Conservation (phyloP, 495 filamentous ascomycete species). For the Aspergillus nanangensis region DNA sequence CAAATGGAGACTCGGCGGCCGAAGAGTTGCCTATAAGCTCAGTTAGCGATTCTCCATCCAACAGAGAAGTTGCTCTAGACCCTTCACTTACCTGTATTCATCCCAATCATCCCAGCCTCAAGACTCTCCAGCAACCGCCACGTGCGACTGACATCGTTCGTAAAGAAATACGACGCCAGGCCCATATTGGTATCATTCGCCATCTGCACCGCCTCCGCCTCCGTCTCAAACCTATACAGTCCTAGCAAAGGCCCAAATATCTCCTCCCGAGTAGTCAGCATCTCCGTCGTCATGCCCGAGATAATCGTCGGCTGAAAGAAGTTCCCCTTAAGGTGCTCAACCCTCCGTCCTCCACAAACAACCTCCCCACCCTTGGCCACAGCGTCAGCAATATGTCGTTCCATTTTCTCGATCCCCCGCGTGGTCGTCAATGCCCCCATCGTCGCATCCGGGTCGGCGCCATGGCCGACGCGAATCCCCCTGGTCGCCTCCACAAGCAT, state of each 20-base stretch:
- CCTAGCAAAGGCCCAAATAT: slow-evolving; percentile 55
- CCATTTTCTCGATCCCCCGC: slow-evolving; percentile 47
- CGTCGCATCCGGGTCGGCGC: slow-evolving; percentile 40
- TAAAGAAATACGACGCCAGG: slow-evolving; percentile 47
- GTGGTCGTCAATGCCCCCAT: slow-evolving; percentile 57
- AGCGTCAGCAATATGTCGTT: slow-evolving; percentile 51
- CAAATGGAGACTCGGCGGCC: slow-evolving; percentile 20
- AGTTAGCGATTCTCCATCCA: background rate
- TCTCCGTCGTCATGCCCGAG: slow-evolving; percentile 39
- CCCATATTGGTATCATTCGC: slow-evolving; percentile 48
- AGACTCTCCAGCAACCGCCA: slow-evolving; percentile 46
- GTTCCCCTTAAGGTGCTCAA: slow-evolving; percentile 38
- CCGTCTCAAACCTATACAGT: slow-evolving; percentile 45
- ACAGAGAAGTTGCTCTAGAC: background rate
- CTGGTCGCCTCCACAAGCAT: slow-evolving; percentile 40
- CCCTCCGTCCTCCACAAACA: slow-evolving; percentile 66
- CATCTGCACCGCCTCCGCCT: slow-evolving; percentile 44
- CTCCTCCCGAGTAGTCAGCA: slow-evolving; percentile 49
- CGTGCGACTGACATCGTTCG: slow-evolving; percentile 38
- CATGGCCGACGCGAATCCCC: slow-evolving; percentile 52
- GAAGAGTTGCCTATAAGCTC: background rate
- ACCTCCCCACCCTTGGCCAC: slow-evolving; percentile 44
- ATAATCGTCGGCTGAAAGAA: slow-evolving; percentile 50
- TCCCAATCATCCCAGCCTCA: slow-evolving; percentile 50
- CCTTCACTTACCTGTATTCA: slow-evolving; percentile 30